Evolutionary conservation across 208 protist species (phyloP), one percentile per base, ranked within the genome.

Genomic region (Herpetomonas samuelpessoai): DNA sequence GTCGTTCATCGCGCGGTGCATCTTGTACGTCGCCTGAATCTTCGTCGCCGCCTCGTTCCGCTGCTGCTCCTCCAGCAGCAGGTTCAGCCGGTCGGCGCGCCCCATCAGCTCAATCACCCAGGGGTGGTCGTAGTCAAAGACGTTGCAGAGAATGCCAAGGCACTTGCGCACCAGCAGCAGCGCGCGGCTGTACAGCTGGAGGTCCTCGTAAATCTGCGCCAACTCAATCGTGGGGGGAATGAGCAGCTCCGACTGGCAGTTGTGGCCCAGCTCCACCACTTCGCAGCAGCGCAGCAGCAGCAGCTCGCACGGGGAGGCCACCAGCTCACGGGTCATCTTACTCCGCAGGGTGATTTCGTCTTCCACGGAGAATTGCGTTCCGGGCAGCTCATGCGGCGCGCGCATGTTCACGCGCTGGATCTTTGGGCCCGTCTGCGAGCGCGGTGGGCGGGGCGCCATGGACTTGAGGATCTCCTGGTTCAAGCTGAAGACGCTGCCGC

Each of bases 101-200:
- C 75, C 65, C 46, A 71, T 68, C 29, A 94, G 83, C 53, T 88
- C 71, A 38, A 91, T 64, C 27, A 94, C 80, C 77, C 81, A 88
- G 47, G 84, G 83, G 48, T 94, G 84, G 55, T 94, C 87, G 66
- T 94, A 91, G 68, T 91, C 87, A 70, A 83, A 94, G 45, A 87
- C 83, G 60, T 75, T 84, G 70, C 77, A 91, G 18, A 94, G 59
- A 58, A 89, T 91, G 49, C 87, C 87, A 27, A 91, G 69, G 57
- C 87, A 94, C 44, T 83, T 83, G 35, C 84, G 87, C 29, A 94
- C 77, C 1, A 94, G 67, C 51, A 94, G 73, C 44, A 91, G 62
- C 16, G 87, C 79, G 9, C 87, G 78, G 56, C 82, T 88, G 75
- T 87, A 88, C 24, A 94, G 76, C 28, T 54, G 44, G 16, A 94